Evolutionary conservation across 306 rosid genomes (phyloP).

Genomic region (Geum urbanum): DNA sequence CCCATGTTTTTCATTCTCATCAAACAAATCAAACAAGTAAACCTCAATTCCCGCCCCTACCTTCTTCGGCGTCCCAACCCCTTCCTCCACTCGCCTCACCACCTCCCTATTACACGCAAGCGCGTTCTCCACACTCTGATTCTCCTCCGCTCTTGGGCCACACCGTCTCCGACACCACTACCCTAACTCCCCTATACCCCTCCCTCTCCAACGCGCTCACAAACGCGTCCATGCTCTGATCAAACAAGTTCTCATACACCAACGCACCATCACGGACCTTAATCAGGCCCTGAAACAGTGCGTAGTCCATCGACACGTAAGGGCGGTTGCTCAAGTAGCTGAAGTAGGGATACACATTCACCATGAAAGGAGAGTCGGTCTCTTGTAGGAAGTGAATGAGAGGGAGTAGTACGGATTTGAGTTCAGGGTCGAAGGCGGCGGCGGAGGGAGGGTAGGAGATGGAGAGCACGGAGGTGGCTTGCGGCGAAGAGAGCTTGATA

Average conservation of each 20-base stretch:
- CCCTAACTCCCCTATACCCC: constrained; percentile 18
- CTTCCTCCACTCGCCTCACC: constrained; percentile 20
- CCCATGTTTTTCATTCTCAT: constrained; percentile 32
- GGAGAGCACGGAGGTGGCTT: constrained; percentile 19
- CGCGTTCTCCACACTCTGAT: constrained; percentile 23
- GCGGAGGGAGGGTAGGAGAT: constrained; percentile 30
- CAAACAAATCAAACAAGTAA: constrained; percentile 36
- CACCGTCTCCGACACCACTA: constrained; percentile 31
- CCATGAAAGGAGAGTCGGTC: constrained; percentile 28
- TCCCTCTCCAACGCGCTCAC: constrained; percentile 35
- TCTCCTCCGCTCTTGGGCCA: constrained; percentile 31
- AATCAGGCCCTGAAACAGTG: background rate
- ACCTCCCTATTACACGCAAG: constrained; percentile 22
- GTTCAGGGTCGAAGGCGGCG: constrained; percentile 17
- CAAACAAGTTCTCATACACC: constrained; percentile 18
- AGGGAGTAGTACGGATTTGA: constrained; percentile 11
- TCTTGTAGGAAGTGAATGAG: constrained; percentile 21
- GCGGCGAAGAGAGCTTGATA: constrained; percentile 32
- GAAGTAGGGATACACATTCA: constrained; percentile 33
- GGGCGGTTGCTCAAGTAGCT: constrained; percentile 19
- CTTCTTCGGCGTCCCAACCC: constrained; percentile 30
- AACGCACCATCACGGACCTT: constrained; percentile 5
- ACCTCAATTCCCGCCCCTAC: constrained; percentile 24
- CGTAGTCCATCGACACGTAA: constrained; percentile 25
- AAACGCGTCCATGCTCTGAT: constrained; percentile 29